Base-by-base conservation (phyloP, 257 asterid genomes). In the Orobanche coerulescens region DNA sequence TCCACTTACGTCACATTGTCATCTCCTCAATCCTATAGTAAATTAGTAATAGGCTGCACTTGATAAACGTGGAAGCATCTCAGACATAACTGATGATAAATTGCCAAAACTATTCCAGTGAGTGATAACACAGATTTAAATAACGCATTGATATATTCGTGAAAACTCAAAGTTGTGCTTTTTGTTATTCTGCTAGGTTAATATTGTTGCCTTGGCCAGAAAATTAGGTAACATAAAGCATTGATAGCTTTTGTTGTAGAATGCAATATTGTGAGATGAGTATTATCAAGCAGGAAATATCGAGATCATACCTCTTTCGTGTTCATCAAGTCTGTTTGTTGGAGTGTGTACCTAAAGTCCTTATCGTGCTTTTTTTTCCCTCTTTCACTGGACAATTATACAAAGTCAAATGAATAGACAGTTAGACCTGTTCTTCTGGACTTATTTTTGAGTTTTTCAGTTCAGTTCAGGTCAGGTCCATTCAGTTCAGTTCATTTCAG, bases 21-120 rank as follows among this genome's bases (percentile, higher is more conserved):
- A 26, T 44, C 28, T 26, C 31, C 4, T 26, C 20, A 6, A 46
- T 10, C 23, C 26, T 36, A 34, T 26, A 40, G n/a, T n/a, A n/a
- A n/a, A n/a, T n/a, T n/a, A n/a, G 61, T 40, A 66, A 56, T 22
- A 30, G 20, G 51, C 44, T 19, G 58, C 50, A 9, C 56, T n/a
- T 5, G 23, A 22, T 15, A 59, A 23, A 40, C 24, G 37, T 40
- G 53, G n/a, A 39, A 39, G 39, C 24, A 40, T 40, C 50, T 55
- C 11, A 23, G 61, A 31, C 14, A 28, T 31, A 16, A 55, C 44
- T 1, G 14, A 44, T 30, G 44, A 55, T 30, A 19, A 59, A 34
- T 40, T 59, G 53, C 52, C 65, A n/a, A 59, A 55, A 39, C 18
- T 57, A 23, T 39, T 59, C 49, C 8, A 26, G 64, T 28, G 23